A percentile compares a stretch with the other conserved stretches of the same genome.
Conservation (phyloP, 2,329 filamentous ascomycete genomes). For the Epichloe bromicola region DNA sequence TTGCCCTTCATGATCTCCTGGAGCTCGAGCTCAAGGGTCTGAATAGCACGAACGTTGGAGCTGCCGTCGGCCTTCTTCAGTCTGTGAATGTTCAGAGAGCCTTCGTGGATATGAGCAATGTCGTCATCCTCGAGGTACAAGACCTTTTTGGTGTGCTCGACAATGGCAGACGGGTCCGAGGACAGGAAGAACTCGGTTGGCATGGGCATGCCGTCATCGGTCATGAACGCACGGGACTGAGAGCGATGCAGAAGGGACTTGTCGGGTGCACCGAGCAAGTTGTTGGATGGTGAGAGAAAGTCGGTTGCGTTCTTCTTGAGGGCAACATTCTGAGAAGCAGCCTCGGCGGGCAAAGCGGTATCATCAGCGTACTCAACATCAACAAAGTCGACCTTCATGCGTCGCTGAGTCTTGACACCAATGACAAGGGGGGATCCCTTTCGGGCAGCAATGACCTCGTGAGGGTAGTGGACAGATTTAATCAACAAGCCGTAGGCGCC, state of each 20-base stretch:
- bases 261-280: conserved; percentile 75
- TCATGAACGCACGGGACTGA: conserved; percentile 97
- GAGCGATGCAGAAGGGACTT: conserved; percentile 97
- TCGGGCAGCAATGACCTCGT: conserved; percentile 93
- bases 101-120: conserved; percentile 98
- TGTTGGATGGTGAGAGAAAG: conserved; percentile 49
- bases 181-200: conserved; percentile 99
- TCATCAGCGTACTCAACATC: conserved; percentile 96
- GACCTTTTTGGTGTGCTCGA: conserved; percentile 99
- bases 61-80: conserved; percentile 93
- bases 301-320: conserved; percentile 73
- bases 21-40: conserved; percentile 96
- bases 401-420: conserved; percentile 90
- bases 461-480: conserved; percentile 97
- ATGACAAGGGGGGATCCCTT: conserved; percentile 98
- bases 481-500: conserved; percentile 93
- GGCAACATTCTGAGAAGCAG: conserved; percentile 89
- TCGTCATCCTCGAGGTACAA: conserved; percentile 99
- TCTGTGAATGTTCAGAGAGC: conserved; percentile 96
- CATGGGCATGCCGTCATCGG: conserved; percentile 94
- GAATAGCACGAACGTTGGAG: conserved; percentile 93
- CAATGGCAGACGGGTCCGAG: conserved; percentile 93
- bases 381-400: conserved; percentile 99
- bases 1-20: conserved; percentile 99
- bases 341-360: conserved; percentile 74